These are phyloP conservation scores for Cyclotella kingstonii DNA, from an alignment of 108 stramenopile species.

Conservation along the genomic window DNA sequence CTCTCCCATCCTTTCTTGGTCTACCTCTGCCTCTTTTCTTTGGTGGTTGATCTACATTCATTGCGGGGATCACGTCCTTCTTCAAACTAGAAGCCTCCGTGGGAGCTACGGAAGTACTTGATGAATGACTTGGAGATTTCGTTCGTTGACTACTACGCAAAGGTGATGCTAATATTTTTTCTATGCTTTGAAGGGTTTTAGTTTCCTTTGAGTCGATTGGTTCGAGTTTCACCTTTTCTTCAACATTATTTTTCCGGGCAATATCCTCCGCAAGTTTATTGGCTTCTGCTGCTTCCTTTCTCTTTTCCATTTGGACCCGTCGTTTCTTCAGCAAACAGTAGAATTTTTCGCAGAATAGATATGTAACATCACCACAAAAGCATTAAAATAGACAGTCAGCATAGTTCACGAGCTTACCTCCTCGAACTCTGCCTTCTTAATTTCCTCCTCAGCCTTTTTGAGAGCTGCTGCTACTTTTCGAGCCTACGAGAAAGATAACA, in stretches of 20 bases:
- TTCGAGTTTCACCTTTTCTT: conserved; percentile 18
- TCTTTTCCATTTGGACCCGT: conserved; percentile 15
- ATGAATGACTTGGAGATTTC: conserved; percentile 7
- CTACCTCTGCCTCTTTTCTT: conserved; percentile 44
- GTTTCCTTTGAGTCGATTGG: conserved; percentile 8
- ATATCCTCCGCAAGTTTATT: conserved; percentile 18
- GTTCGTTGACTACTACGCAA: too few species aligned
- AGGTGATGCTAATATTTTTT: too few species aligned
- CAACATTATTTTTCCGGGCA: conserved; percentile 16
- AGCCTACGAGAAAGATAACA: background rate
- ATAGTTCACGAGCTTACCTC: conserved; percentile 1
- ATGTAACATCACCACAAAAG: too few species aligned
- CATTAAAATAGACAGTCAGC: background rate
- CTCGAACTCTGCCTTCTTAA: conserved; percentile 6
- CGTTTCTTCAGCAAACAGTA: too few species aligned
- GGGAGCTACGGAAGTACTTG: background rate
- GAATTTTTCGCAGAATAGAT: too few species aligned
- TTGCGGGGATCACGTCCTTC: background rate
- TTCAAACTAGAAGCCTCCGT: background rate
- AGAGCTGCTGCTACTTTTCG: conserved; percentile 18
- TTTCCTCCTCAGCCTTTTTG: conserved; percentile 10
- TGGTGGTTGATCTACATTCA: conserved; percentile 9
- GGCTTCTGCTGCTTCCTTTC: conserved; percentile 16
- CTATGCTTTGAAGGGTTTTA: too few species aligned
- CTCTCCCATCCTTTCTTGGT: conserved; percentile 44